phyloP scores from a whole-genome alignment of 306 rosid species.

The Fragaria vesca region DNA sequence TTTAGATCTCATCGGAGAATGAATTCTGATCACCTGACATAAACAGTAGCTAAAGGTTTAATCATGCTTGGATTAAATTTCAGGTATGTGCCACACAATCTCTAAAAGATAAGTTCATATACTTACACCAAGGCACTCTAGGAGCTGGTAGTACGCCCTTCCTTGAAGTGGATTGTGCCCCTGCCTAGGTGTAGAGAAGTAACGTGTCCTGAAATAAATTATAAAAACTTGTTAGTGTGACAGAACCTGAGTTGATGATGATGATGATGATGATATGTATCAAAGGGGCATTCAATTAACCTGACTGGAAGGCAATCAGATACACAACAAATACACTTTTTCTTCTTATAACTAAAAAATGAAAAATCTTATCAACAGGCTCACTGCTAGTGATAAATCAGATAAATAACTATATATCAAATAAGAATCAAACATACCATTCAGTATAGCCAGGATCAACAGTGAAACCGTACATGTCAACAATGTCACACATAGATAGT shows the following conservation, averaged over 20 bases:
- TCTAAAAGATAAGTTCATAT: neutral
- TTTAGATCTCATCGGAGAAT: constrained; percentile 93
- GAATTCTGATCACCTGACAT: constrained; percentile 86
- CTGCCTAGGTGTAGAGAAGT: constrained; percentile 88
- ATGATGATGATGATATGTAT: constrained; percentile 13
- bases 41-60: constrained; percentile 9
- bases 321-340: neutral
- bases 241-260: neutral
- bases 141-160: constrained; percentile 95
- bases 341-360: neutral
- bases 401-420: neutral
- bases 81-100: neutral
- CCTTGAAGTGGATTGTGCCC: constrained; percentile 99
- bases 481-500: constrained; percentile 93
- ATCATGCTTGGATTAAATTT: neutral
- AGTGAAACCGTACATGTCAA: constrained; percentile 94
- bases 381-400: neutral
- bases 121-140: constrained; percentile 97
- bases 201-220: constrained; percentile 70
- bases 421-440: constrained; percentile 55
- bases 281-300: neutral
- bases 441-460: constrained; percentile 98
- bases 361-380: neutral
- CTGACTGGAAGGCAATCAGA: neutral
- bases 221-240: neutral